phyloP scores from a whole-genome alignment of 192 early-diverging fungal genomes.

The Piromyces sp. region DNA sequence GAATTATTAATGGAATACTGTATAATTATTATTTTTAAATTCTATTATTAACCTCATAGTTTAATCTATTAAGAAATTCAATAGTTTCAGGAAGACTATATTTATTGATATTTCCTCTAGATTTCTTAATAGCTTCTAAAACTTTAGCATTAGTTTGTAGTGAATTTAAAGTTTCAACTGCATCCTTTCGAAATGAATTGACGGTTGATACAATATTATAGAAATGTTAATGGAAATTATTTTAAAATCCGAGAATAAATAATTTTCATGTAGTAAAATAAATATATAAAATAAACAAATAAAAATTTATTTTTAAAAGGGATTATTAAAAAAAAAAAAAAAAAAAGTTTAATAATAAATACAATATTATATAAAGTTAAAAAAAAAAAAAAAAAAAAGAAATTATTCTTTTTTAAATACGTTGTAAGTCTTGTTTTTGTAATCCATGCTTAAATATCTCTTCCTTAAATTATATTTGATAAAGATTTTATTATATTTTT shows the following conservation, averaged over 20 bases:
- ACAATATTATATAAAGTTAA: background rate
- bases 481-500: background rate
- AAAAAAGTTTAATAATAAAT: background rate
- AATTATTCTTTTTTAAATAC: background rate
- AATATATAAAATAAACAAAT: background rate
- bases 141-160: constrained; percentile 73
- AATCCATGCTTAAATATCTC: background rate
- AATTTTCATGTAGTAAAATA: too few species aligned
- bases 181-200: constrained; percentile 25
- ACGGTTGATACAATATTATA: too few species aligned
- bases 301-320: too few species aligned
- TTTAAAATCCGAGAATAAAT: too few species aligned
- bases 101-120: constrained; percentile 38
- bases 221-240: too few species aligned
- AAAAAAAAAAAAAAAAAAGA: too few species aligned
- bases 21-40: too few species aligned
- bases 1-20: too few species aligned
- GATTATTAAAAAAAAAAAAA: too few species aligned
- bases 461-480: background rate
- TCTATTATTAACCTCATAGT: constrained; percentile 52
- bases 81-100: constrained; percentile 46
- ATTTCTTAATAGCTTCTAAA: constrained; percentile 49
- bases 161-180: constrained; percentile 60
- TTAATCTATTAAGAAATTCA: constrained; percentile 43
- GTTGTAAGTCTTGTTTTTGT: background rate